Percentiles rank a stretch among this genome's conserved stretches.
These are phyloP conservation scores for Zelopaecilomyces penicillatus DNA, from an alignment of 2,329 filamentous ascomycete species.

Conservation along the genomic window DNA sequence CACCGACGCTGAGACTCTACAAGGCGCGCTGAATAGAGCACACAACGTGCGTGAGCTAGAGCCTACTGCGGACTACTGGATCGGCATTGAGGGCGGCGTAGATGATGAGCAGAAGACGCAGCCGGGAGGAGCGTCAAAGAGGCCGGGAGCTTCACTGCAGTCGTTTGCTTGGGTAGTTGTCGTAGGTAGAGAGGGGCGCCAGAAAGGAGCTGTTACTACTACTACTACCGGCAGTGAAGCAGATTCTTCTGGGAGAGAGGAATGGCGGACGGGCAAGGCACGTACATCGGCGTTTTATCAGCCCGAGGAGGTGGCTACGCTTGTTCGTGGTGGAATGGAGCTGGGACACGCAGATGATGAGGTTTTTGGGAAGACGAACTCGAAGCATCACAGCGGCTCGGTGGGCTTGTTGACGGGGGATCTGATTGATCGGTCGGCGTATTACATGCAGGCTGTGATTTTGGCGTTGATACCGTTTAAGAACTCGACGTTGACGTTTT, in stretches of 20 bases:
- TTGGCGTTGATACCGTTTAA: slow-evolving; percentile 33
- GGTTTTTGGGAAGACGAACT: slow-evolving; percentile 28
- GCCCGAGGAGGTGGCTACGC: slow-evolving; percentile 25
- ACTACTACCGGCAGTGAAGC: not conserved
- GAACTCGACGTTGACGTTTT: slow-evolving; percentile 26
- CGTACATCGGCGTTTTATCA: slow-evolving; percentile 30
- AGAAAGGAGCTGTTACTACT: slow-evolving; percentile 10
- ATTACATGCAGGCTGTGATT: slow-evolving; percentile 31
- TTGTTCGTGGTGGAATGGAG: slow-evolving; percentile 30
- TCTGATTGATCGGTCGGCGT: slow-evolving; percentile 25
- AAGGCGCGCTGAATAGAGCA: slow-evolving; percentile 29
- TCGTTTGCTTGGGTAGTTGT: slow-evolving; percentile 35
- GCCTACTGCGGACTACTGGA: slow-evolving; percentile 29
- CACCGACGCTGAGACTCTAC: slow-evolving; percentile 29
- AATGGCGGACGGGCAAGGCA: slow-evolving; percentile 25
- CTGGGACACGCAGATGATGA: slow-evolving; percentile 31
- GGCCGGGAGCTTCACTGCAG: slow-evolving; percentile 15
- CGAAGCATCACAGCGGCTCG: slow-evolving; percentile 30
- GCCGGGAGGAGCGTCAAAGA: slow-evolving; percentile 12
- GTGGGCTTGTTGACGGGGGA: slow-evolving; percentile 32
- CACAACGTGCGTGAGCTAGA: slow-evolving; percentile 20
- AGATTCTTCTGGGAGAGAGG: slow-evolving; percentile 8
- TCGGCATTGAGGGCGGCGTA: slow-evolving; percentile 34
- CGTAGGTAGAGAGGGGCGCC: slow-evolving; percentile 10
- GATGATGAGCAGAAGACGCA: slow-evolving; percentile 13